phyloP scores from a whole-genome alignment of 805 yeast genomes.

The Pichia insulana region DNA sequence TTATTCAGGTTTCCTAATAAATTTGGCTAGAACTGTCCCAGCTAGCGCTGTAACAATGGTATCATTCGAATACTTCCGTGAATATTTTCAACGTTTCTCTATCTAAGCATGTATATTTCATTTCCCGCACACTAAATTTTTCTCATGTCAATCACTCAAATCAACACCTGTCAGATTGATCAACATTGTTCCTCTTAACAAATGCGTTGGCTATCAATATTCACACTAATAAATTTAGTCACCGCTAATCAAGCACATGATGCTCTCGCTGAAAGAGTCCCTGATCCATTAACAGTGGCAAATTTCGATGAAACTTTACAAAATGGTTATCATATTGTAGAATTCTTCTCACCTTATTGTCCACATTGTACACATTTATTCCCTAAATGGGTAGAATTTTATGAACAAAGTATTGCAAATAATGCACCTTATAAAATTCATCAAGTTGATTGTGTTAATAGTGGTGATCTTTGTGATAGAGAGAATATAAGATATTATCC shows the following conservation, averaged over 20 bases:
- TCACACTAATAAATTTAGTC: background rate
- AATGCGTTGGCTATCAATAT: background rate
- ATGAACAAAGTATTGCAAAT: conserved; percentile 31
- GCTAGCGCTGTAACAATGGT: conserved; percentile 93
- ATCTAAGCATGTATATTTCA: too few species aligned
- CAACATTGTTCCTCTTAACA: too few species aligned
- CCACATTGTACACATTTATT: conserved; percentile 70
- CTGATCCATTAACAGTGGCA: conserved; percentile 40
- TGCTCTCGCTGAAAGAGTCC: conserved; percentile 25
- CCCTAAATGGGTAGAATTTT: conserved; percentile 75
- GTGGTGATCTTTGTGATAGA: conserved; percentile 75
- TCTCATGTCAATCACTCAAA: too few species aligned
- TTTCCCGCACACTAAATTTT: too few species aligned
- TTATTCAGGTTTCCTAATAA: conserved; percentile 83
- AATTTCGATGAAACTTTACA: conserved; percentile 43
- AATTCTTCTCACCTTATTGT: conserved; percentile 88
- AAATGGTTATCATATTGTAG: conserved; percentile 63
- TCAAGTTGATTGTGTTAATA: conserved; percentile 78
- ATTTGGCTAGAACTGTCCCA: conserved; percentile 85
- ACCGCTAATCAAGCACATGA: conserved; percentile 5
- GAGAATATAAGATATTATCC: conserved; percentile 67
- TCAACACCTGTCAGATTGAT: too few species aligned
- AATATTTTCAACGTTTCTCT: conserved; percentile 32
- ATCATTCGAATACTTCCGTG: conserved; percentile 75
- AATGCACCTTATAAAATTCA: conserved; percentile 19